These are phyloP conservation scores for Fusarium sp. DNA, from an alignment of 2,329 filamentous ascomycete species.

Conservation along the genomic window DNA sequence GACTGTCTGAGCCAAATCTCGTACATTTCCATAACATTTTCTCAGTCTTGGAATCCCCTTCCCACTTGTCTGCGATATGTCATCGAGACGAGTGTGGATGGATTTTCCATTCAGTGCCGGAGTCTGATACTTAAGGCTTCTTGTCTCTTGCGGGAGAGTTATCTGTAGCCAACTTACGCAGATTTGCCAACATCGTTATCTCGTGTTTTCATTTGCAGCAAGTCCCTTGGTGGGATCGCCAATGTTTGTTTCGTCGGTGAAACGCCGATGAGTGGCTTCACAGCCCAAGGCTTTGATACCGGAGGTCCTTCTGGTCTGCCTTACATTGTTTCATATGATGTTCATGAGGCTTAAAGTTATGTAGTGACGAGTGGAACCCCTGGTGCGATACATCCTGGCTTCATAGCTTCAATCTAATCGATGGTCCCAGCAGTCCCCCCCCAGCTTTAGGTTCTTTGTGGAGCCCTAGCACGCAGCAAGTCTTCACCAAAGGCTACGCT, in stretches of 20 bases:
- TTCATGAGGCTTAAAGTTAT: conserved; percentile 38
- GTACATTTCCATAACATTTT: no score
- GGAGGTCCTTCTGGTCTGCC: background rate
- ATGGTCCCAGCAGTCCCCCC: conserved; percentile 3
- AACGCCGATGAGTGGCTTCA: background rate
- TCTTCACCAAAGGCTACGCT: background rate
- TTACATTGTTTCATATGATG: background rate
- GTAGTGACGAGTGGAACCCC: conserved; percentile 41
- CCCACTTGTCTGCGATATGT: no score
- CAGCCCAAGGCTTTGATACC: background rate
- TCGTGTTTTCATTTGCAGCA: background rate
- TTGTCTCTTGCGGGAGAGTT: no score
- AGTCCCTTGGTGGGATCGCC: no score
- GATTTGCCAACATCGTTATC: no score
- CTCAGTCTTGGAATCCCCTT: no score
- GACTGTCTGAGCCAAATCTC: background rate
- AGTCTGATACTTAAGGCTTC: no score
- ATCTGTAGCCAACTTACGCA: no score
- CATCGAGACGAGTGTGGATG: no score
- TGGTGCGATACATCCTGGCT: conserved; percentile 31
- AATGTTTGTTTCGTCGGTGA: background rate
- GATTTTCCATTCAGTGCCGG: no score
- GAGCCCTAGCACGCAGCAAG: conserved; percentile 21
- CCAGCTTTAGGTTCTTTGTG: conserved; percentile 17
- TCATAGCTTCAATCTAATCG: conserved; percentile 36